These are phyloP conservation scores for Colletotrichum sp. DNA, from an alignment of 2,329 filamentous ascomycete genomes.

Conservation along the genomic window DNA sequence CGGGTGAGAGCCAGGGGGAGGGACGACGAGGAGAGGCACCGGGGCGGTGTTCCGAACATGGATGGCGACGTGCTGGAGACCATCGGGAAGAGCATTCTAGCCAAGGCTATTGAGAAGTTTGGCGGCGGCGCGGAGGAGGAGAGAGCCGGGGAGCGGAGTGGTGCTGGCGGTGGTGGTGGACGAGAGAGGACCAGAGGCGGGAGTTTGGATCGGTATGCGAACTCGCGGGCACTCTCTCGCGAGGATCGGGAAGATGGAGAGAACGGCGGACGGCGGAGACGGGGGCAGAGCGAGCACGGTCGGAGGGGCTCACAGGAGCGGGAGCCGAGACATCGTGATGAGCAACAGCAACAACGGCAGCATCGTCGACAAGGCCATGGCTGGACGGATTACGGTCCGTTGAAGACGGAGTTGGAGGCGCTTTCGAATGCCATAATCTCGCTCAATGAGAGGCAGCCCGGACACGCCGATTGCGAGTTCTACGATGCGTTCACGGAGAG, in stretches of 20 bases:
- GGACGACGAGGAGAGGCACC: neutral
- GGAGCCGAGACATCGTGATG: neutral
- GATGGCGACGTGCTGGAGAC: conserved; percentile 14
- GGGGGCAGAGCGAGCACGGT: neutral
- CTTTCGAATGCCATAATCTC: conserved; percentile 16
- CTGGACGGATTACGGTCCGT: conserved; percentile 4
- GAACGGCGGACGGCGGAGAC: neutral
- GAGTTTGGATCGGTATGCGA: neutral
- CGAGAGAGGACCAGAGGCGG: neutral
- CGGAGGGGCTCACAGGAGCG: neutral
- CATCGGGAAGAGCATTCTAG: conserved; percentile 9
- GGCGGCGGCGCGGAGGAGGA: neutral
- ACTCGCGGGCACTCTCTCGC: neutral
- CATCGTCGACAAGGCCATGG: neutral
- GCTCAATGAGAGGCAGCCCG: conserved; percentile 13
- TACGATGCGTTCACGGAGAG: conserved; percentile 18
- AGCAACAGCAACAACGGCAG: neutral
- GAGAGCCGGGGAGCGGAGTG: neutral
- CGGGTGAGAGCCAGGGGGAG: neutral
- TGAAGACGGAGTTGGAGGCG: conserved; percentile 9
- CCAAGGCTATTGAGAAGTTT: conserved; percentile 8
- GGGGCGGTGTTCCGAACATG: conserved; percentile 10
- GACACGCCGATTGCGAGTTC: conserved; percentile 18
- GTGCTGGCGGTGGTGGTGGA: neutral
- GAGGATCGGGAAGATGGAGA: neutral